A percentile compares a stretch with the other conserved stretches of the same genome.
Conservation (phyloP, 495 filamentous ascomycete genomes). For the Staphylotrichum tortipilum region DNA sequence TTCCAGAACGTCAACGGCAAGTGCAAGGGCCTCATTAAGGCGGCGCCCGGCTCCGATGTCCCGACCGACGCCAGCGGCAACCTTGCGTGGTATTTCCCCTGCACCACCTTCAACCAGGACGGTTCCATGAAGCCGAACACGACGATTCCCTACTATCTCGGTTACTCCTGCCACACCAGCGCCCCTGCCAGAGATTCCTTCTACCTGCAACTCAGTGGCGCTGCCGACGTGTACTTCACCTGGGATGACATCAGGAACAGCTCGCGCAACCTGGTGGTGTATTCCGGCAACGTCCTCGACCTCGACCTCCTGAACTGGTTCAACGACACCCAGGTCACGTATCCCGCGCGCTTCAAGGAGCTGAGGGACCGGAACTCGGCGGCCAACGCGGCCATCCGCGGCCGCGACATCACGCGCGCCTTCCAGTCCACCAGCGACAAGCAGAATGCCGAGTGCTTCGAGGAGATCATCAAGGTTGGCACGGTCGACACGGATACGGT, state of each 20-base stretch:
- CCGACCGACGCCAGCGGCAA: conserved; percentile 65
- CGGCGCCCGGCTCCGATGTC: conserved; percentile 60
- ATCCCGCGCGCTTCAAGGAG: conserved; percentile 69
- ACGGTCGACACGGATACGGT: conserved; percentile 93
- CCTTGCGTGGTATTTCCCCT: conserved; percentile 96
- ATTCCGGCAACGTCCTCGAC: conserved; percentile 88
- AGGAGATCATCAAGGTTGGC: conserved; percentile 90
- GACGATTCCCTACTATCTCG: conserved; percentile 65
- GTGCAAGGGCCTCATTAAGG: conserved; percentile 85
- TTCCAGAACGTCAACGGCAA: conserved; percentile 98
- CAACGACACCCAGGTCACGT: conserved; percentile 72
- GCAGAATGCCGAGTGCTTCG: conserved; percentile 71
- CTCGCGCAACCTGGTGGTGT: conserved; percentile 82
- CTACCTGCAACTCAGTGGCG: conserved; percentile 54
- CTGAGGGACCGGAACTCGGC: conserved; percentile 46
- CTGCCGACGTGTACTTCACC: conserved; percentile 74
- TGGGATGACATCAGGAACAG: conserved; percentile 91
- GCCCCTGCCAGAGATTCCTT: conserved; percentile 57
- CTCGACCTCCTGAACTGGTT: conserved; percentile 89
- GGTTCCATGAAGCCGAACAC: conserved; percentile 70
- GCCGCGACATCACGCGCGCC: conserved; percentile 83
- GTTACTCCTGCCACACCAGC: conserved; percentile 87
- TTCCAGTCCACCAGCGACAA: conserved; percentile 73
- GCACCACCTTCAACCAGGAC: conserved; percentile 84
- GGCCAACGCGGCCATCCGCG: conserved; percentile 62